A percentile compares a stretch with the other conserved stretches of the same genome.
Conservation (phyloP, 225 moss, liverwort and hornwort species). For the Marchantia paleacea region DNA sequence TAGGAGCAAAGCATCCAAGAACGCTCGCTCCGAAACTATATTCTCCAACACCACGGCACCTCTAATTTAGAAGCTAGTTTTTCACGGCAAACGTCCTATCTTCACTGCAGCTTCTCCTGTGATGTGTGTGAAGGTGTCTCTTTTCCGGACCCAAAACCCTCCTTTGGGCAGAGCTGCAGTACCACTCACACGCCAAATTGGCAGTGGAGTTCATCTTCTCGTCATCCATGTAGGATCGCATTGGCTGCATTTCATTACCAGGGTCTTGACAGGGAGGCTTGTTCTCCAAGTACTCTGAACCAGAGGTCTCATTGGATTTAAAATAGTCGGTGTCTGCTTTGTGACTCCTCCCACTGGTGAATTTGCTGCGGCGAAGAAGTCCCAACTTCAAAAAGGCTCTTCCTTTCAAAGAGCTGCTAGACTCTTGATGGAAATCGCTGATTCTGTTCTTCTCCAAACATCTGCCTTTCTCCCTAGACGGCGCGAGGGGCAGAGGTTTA, state of each 20-base stretch:
- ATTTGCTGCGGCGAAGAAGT: conserved; percentile 33
- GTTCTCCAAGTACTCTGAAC: conserved; percentile 45
- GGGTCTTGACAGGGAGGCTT: conserved; percentile 35
- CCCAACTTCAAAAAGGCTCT: conserved; percentile 39
- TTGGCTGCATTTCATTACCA: background rate
- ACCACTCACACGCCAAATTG: conserved; percentile 37
- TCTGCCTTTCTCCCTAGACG: conserved; percentile 18
- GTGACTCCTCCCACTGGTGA: conserved; percentile 7
- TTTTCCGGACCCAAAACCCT: conserved; percentile 10
- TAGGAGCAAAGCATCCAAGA: conserved; percentile 7
- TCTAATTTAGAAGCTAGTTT: conserved; percentile 16
- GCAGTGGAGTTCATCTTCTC: conserved; percentile 19
- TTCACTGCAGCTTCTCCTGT: conserved; percentile 33
- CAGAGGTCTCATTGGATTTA: conserved; percentile 27
- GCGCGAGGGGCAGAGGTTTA: conserved; percentile 10
- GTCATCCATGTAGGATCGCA: conserved; percentile 13
- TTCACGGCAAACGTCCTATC: conserved; percentile 40
- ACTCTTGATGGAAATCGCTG: conserved; percentile 18
- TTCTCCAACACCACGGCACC: background rate
- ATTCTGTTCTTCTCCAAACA: conserved; percentile 27
- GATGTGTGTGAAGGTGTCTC: conserved; percentile 18
- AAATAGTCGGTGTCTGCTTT: conserved; percentile 17
- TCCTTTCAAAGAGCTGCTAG: conserved; percentile 28
- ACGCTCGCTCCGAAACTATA: conserved; percentile 11
- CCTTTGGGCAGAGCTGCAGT: conserved; percentile 30